Conservation (phyloP, 371 early-diverging fungal species). For the Phascolomyces articulosus region DNA sequence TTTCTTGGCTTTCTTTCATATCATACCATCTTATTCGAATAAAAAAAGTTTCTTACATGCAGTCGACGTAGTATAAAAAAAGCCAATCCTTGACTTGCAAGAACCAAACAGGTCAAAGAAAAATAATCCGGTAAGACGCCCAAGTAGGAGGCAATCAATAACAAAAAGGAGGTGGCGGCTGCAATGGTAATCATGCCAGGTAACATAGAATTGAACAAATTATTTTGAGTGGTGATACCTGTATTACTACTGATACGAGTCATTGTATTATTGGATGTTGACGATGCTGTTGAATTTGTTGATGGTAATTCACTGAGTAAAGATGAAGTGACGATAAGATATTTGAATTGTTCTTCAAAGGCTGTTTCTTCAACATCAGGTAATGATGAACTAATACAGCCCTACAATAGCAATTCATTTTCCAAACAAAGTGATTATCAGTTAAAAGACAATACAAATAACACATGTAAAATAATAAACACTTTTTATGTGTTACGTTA, state of each 20-base stretch:
- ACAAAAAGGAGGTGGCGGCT: constrained; percentile 14
- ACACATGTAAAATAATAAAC: neutral
- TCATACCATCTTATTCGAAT: neutral
- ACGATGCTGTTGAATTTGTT: constrained; percentile 17
- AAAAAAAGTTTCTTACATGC: constrained; percentile 7
- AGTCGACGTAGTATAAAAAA: constrained; percentile 12
- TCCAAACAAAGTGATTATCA: too few relatives aligned
- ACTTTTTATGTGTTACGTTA: constrained; percentile 11
- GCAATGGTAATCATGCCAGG: neutral
- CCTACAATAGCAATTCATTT: too few relatives aligned
- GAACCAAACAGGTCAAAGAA: neutral
- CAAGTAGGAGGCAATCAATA: constrained; percentile 4
- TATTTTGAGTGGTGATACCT: neutral
- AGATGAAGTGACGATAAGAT: constrained; percentile 56
- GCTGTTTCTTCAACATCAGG: constrained; percentile 51
- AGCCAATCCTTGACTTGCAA: constrained; percentile 3
- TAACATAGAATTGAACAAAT: neutral
- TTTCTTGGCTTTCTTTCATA: neutral
- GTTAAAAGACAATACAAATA: neutral
- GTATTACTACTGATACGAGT: neutral
- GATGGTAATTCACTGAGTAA: constrained; percentile 41
- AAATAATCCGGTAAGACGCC: neutral
- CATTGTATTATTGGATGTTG: neutral
- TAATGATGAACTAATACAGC: constrained; percentile 39
- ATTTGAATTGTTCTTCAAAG: constrained; percentile 65